Conservation (phyloP, 805 yeast genomes). For the Cyberlindnera maclurae region DNA sequence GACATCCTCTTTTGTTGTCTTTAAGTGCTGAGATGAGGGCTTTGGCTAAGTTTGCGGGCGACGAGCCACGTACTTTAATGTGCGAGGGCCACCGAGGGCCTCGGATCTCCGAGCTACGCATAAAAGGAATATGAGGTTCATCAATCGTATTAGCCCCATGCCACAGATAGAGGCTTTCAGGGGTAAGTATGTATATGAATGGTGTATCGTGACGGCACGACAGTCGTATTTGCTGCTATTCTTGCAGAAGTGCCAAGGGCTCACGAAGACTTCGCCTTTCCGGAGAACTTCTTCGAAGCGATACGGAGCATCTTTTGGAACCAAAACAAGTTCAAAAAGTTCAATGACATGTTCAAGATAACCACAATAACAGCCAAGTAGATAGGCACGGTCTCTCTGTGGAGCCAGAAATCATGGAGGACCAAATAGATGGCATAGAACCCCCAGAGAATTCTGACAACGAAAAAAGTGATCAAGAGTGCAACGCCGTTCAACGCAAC, state of each 20-base stretch:
- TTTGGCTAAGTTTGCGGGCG: too few species aligned
- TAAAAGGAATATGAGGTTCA: too few species aligned
- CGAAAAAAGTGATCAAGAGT: constrained; percentile 64
- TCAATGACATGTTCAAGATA: constrained; percentile 52
- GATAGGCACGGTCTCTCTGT: constrained; percentile 37
- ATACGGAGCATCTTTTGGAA: constrained; percentile 76
- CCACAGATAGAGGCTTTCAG: too few species aligned
- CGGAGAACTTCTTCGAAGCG: constrained; percentile 47
- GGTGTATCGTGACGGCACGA: too few species aligned
- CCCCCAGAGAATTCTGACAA: constrained; percentile 83
- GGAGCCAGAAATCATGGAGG: constrained; percentile 38
- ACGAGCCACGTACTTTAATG: too few species aligned
- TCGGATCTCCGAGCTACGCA: too few species aligned
- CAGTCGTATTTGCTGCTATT: too few species aligned
- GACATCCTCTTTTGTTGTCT: constrained; percentile 16
- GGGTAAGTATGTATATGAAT: too few species aligned
- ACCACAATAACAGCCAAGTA: constrained; percentile 45
- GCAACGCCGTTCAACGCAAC: constrained; percentile 65
- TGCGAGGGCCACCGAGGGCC: too few species aligned
- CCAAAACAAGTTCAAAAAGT: constrained; percentile 75
- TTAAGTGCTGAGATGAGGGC: too few species aligned
- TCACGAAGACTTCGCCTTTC: constrained; percentile 3
- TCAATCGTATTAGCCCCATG: too few species aligned
- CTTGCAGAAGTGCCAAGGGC: too few species aligned
- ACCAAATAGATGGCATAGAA: constrained; percentile 56